Conservation (phyloP, 208 protist genomes). For the Wallacemonas rigidus region DNA sequence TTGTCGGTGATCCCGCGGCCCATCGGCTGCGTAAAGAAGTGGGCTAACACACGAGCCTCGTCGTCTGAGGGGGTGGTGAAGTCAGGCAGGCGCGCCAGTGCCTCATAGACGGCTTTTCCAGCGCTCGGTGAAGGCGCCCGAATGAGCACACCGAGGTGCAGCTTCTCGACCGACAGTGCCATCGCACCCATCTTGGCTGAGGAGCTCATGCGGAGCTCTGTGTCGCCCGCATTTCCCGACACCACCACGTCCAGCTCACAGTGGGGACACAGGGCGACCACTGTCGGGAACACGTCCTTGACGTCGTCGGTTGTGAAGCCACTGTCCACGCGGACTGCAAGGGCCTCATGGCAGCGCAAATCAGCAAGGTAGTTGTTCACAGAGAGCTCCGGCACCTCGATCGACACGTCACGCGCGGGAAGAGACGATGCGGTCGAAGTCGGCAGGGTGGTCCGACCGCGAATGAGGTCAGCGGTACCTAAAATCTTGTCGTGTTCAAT, state of each 20-base stretch:
- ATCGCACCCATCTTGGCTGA: neutral
- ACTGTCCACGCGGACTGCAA: constrained; percentile 17
- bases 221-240: constrained; percentile 3
- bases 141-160: constrained; percentile 2
- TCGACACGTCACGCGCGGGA: constrained; percentile 25
- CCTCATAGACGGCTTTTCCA: neutral
- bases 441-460: neutral
- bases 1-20: neutral
- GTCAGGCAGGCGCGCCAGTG: neutral
- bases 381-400: constrained; percentile 22
- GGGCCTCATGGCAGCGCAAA: constrained; percentile 1
- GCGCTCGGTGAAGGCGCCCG: neutral
- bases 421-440: neutral
- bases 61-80: neutral
- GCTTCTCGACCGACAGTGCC: neutral
- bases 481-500: neutral
- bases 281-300: constrained; percentile 45
- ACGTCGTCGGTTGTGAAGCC: constrained; percentile 57
- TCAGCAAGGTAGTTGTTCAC: constrained; percentile 52
- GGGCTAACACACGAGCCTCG: neutral
- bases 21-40: neutral
- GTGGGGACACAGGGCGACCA: constrained; percentile 53
- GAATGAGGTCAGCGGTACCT: constrained; percentile 8
- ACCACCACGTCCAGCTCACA: constrained; percentile 42
- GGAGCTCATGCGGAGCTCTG: neutral